Evolutionary conservation across 2,329 filamentous ascomycete species (phyloP).

Genomic region (Elsinoe australis): DNA sequence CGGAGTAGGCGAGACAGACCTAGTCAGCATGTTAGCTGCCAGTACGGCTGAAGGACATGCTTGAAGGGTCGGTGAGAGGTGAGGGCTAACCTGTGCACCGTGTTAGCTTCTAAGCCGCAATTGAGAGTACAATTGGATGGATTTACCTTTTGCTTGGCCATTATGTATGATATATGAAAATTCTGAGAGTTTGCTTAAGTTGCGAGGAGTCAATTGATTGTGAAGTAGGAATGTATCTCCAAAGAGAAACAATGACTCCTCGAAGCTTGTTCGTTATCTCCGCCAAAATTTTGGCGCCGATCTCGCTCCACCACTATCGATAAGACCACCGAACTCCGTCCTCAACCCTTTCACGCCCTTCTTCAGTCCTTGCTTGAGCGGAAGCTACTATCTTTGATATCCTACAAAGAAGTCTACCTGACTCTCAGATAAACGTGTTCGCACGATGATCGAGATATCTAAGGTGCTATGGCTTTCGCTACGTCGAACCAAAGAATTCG

Average conservation of each 20-base stretch:
- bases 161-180: slow-evolving; percentile 11
- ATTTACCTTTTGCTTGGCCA: slow-evolving; percentile 20
- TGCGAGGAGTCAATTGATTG: slow-evolving; percentile 11
- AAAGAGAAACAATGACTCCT: slow-evolving; percentile 12
- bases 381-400: too few species aligned
- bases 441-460: too few species aligned
- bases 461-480: too few species aligned
- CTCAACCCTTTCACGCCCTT: too few species aligned
- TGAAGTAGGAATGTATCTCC: background rate
- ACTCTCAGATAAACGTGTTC: too few species aligned
- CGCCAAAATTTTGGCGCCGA: background rate
- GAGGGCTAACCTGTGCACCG: background rate
- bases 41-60: background rate
- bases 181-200: too few species aligned
- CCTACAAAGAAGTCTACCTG: too few species aligned
- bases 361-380: too few species aligned
- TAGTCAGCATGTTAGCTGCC: slow-evolving; percentile 3
- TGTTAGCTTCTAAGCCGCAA: background rate
- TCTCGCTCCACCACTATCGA: background rate
- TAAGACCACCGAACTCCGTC: background rate
- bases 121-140: background rate
- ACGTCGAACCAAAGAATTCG: too few species aligned
- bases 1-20: slow-evolving; percentile 45
- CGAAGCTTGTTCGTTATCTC: background rate
- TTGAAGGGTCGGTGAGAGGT: background rate